Evolutionary conservation across 768 basidiomycete species (phyloP).

Genomic region (Lactarius trivialis): DNA sequence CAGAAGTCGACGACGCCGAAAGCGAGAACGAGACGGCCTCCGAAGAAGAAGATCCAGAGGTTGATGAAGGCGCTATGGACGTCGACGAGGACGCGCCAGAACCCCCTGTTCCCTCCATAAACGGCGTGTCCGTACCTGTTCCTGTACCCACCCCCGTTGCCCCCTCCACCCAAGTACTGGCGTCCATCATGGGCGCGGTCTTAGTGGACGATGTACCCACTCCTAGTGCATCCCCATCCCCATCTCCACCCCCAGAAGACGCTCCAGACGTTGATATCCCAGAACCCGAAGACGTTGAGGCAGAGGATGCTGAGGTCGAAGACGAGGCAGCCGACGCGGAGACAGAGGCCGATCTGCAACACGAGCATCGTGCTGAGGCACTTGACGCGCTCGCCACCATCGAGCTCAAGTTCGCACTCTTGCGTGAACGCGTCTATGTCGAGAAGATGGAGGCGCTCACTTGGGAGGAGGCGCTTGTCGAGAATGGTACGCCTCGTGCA

Average conservation of each 20-base stretch:
- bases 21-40: slow-evolving; percentile 23
- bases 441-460: slow-evolving; percentile 91
- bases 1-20: slow-evolving; percentile 23
- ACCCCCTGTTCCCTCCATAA: slow-evolving; percentile 9
- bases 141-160: slow-evolving; percentile 24
- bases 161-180: slow-evolving; percentile 6
- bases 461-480: slow-evolving; percentile 79
- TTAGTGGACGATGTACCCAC: slow-evolving; percentile 9
- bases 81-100: slow-evolving; percentile 29
- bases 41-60: slow-evolving; percentile 26
- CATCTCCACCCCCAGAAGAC: slow-evolving; percentile 19
- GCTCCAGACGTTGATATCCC: slow-evolving; percentile 21
- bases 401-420: slow-evolving; percentile 85
- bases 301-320: slow-evolving; percentile 26
- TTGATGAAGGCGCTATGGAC: slow-evolving; percentile 26
- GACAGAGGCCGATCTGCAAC: slow-evolving; percentile 64
- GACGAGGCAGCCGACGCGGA: slow-evolving; percentile 31
- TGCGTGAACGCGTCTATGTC: slow-evolving; percentile 82
- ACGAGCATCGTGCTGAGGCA: slow-evolving; percentile 79
- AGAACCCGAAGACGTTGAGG: slow-evolving; percentile 26
- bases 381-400: slow-evolving; percentile 83
- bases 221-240: slow-evolving; percentile 16
- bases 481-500: slow-evolving; percentile 50
- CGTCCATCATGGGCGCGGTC: slow-evolving; percentile 13
- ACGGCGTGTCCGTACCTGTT: slow-evolving; percentile 15